Conservation (phyloP, 2,329 filamentous ascomycete genomes). For the Thelonectria olida region DNA sequence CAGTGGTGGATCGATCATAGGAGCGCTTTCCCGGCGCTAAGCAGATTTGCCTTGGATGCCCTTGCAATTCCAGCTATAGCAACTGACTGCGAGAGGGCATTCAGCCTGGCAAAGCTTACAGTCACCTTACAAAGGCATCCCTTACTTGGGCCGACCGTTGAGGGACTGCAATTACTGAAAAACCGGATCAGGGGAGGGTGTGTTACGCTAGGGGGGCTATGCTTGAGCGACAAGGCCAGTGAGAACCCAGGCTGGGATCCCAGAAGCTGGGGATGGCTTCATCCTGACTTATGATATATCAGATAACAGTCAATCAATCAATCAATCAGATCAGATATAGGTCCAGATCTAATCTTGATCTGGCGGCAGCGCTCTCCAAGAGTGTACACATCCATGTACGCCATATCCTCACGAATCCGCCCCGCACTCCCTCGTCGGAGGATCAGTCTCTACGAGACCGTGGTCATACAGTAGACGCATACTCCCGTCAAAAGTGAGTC, state of each 20-base stretch:
- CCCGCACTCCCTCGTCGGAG: conserved; percentile 3
- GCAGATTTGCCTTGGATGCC: conserved; percentile 9
- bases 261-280: too few relatives aligned
- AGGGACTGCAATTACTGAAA: background rate
- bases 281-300: too few relatives aligned
- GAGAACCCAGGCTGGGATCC: too few relatives aligned
- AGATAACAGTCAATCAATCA: too few relatives aligned
- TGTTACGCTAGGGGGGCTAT: background rate
- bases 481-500: conserved; percentile 36
- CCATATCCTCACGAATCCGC: conserved; percentile 40
- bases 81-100: conserved; percentile 22
- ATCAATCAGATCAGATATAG: too few relatives aligned
- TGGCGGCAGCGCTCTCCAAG: too few relatives aligned
- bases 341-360: too few relatives aligned
- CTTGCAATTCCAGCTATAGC: background rate
- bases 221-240: background rate
- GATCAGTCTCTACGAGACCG: conserved; percentile 39
- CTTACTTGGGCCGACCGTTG: background rate
- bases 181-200: background rate
- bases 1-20: conserved; percentile 10
- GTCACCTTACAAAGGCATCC: conserved; percentile 9
- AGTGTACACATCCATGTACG: conserved; percentile 46
- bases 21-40: conserved; percentile 15
- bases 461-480: conserved; percentile 42
- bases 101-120: conserved; percentile 16